These are phyloP conservation scores for Malus fusca DNA, from an alignment of 306 rosid species.

Conservation along the genomic window DNA sequence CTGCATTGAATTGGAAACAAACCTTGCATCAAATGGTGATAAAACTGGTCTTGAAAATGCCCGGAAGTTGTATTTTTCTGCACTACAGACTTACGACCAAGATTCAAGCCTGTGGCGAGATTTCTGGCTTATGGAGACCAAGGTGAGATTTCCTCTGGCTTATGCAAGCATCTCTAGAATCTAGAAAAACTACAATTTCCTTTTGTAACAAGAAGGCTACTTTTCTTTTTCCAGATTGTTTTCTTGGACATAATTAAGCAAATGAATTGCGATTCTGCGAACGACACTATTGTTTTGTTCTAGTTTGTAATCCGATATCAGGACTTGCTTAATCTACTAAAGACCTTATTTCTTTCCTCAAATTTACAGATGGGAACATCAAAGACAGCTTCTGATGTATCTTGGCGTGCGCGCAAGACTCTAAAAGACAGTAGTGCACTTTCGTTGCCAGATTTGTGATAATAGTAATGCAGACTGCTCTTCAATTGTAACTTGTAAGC, in stretches of 20 bases:
- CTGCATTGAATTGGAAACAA: conserved; percentile 76
- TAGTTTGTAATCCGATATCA: not conserved
- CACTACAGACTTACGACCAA: conserved; percentile 60
- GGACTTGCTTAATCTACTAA: not conserved
- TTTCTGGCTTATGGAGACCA: conserved; percentile 60
- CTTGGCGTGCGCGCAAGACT: conserved; percentile 66
- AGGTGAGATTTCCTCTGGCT: conserved; percentile 32
- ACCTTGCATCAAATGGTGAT: conserved; percentile 57
- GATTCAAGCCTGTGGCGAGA: conserved; percentile 69
- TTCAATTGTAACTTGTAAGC: conserved; percentile 19
- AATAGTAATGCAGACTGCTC: not conserved
- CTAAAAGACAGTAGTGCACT: conserved; percentile 56
- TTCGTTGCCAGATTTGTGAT: conserved; percentile 27
- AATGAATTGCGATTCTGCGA: not conserved
- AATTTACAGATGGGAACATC: conserved; percentile 80
- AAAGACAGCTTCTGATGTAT: conserved; percentile 51
- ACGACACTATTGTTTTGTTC: not conserved
- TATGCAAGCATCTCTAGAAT: not conserved
- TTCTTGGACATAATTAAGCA: not conserved
- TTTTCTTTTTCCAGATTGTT: not conserved
- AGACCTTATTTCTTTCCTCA: not conserved
- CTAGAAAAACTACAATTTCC: not conserved
- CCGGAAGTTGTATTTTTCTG: conserved; percentile 67
- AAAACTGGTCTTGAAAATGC: conserved; percentile 60
- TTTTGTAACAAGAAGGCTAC: not conserved